Conservation (phyloP, 441 rosid genomes). For the Pelargonium myrrhifolium region DNA sequence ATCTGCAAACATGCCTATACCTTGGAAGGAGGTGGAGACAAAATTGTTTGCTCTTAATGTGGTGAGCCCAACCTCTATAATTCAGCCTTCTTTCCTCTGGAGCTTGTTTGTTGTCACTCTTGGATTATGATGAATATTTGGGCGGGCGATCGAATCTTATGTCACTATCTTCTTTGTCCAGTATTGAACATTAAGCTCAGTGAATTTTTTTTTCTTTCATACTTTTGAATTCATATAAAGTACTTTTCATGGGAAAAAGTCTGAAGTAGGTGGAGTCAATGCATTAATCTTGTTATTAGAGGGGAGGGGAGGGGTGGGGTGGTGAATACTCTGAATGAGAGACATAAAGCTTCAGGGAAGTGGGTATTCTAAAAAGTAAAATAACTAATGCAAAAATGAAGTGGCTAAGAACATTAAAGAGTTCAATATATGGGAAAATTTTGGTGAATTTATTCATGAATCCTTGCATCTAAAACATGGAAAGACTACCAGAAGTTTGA, state of each 20-base stretch:
- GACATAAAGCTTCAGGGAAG: neutral
- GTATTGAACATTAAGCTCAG: neutral
- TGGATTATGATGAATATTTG: conserved; percentile 5
- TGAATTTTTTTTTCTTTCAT: neutral
- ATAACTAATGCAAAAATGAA: neutral
- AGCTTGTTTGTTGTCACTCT: conserved; percentile 1
- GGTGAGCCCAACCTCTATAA: conserved; percentile 34
- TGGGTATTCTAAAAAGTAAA: neutral
- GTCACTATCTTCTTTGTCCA: neutral
- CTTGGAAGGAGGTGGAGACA: conserved; percentile 81
- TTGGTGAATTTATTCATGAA: neutral
- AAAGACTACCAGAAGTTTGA: neutral
- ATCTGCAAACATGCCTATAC: conserved; percentile 48
- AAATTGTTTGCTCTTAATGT: conserved; percentile 78
- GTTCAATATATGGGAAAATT: neutral
- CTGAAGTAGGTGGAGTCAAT: no score
- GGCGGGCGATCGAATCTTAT: neutral
- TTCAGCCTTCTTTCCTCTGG: conserved; percentile 6
- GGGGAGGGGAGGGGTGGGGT: no score
- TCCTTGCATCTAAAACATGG: neutral
- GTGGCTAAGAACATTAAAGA: neutral
- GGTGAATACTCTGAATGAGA: neutral
- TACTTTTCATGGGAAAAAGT: no score
- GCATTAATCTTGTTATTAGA: no score
- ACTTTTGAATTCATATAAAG: neutral